phyloP scores from a whole-genome alignment of 139 green algal species.

The Raphidocelis subcapitata region DNA sequence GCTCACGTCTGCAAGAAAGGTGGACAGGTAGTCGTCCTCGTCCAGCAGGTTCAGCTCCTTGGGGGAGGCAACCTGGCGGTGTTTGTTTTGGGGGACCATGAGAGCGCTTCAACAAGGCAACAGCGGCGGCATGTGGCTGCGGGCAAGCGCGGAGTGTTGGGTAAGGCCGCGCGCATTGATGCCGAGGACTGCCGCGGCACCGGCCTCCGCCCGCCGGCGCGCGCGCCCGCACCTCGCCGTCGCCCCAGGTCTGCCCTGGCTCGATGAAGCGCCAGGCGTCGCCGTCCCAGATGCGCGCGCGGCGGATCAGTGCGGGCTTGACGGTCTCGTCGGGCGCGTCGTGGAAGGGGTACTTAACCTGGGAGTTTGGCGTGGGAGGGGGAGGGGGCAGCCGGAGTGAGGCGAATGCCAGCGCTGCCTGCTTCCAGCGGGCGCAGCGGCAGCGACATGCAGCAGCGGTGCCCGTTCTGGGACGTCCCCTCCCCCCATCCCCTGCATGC shows the following conservation, averaged over 20 bases:
- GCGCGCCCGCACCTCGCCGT: slow-evolving; percentile 17
- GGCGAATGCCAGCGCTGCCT: too few relatives aligned
- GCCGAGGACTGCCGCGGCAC: background rate
- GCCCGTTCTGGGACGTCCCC: background rate
- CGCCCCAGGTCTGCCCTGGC: slow-evolving; percentile 17
- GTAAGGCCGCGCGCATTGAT: background rate
- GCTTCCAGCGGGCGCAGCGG: background rate
- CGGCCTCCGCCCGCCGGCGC: background rate
- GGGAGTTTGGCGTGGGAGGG: background rate
- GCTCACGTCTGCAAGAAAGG: too few relatives aligned
- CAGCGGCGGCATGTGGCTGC: background rate
- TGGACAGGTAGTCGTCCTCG: slow-evolving; percentile 33
- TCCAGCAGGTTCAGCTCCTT: slow-evolving; percentile 38
- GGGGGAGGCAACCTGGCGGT: slow-evolving; percentile 33
- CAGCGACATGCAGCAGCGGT: background rate
- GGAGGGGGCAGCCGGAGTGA: too few relatives aligned
- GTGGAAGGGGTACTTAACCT: slow-evolving; percentile 61
- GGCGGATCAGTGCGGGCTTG: slow-evolving; percentile 25
- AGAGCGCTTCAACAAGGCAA: background rate
- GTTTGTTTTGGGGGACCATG: background rate
- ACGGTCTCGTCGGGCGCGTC: slow-evolving; percentile 43
- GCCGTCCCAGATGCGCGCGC: slow-evolving; percentile 38
- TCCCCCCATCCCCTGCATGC: background rate
- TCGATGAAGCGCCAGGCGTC: slow-evolving; percentile 34
- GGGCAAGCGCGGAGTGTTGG: background rate